phyloP scores from a whole-genome alignment of 352 stramenopile species.

The Pythium oligandrum region DNA sequence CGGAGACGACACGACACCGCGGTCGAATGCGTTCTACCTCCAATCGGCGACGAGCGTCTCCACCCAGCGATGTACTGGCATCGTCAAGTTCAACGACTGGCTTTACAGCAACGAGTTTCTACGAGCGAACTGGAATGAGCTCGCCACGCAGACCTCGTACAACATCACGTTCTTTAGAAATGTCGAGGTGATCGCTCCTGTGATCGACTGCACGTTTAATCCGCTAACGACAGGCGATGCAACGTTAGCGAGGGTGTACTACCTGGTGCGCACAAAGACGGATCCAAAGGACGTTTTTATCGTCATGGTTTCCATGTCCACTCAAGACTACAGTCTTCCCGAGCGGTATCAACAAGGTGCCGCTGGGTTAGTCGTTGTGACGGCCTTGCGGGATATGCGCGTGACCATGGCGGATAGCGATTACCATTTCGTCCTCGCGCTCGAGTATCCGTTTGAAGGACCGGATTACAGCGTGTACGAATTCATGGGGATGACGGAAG shows the following conservation, averaged over 20 bases:
- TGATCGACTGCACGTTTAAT: constrained; percentile 11
- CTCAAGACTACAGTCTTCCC: constrained; percentile 20
- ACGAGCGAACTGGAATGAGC: background rate
- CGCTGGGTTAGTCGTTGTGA: too few relatives aligned
- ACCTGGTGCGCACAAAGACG: constrained; percentile 17
- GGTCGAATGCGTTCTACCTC: background rate
- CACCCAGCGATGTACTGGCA: background rate
- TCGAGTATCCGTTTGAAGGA: constrained; percentile 24
- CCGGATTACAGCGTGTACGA: constrained; percentile 5
- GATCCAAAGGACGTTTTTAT: constrained; percentile 17
- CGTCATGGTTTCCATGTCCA: constrained; percentile 18
- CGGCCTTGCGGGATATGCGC: too few relatives aligned
- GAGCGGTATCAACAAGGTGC: too few relatives aligned
- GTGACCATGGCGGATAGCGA: constrained; percentile 3
- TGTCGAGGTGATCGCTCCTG: constrained; percentile 4
- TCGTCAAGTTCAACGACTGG: background rate
- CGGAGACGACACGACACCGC: background rate
- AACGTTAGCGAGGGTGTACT: constrained; percentile 14
- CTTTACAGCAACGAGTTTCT: constrained; percentile 1
- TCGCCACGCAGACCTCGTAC: background rate
- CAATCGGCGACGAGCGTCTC: background rate
- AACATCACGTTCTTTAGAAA: background rate
- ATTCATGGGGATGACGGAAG: background rate
- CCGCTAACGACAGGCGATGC: background rate
- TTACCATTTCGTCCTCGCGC: constrained; percentile 8